These are phyloP conservation scores for Trichoderma asperelloides DNA, from an alignment of 495 filamentous ascomycete species.

Conservation along the genomic window DNA sequence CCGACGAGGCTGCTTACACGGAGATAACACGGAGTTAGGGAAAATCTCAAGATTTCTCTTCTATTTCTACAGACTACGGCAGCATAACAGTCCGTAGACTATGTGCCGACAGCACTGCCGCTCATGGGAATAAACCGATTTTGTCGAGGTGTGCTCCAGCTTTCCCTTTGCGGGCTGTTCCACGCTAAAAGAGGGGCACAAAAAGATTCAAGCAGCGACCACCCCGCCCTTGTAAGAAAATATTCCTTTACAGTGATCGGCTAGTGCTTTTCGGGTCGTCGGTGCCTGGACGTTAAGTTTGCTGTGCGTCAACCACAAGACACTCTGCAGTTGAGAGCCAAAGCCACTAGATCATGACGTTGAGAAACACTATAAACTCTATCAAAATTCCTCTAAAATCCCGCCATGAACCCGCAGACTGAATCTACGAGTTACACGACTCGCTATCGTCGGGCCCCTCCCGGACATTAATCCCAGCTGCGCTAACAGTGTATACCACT, in stretches of 20 bases:
- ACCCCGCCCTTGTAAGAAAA: background rate
- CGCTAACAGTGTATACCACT: constrained; percentile 11
- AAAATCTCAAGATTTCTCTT: background rate
- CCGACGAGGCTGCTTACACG: background rate
- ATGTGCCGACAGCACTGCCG: no score
- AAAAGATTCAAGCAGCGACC: background rate
- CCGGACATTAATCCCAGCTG: background rate
- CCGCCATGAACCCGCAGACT: background rate
- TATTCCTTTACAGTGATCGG: background rate
- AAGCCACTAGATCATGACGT: background rate
- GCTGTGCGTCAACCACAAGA: no score
- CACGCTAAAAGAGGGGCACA: background rate
- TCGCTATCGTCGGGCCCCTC: background rate
- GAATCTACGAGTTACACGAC: background rate
- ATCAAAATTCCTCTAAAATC: background rate
- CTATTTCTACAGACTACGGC: no score
- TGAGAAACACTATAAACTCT: no score
- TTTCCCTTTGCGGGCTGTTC: background rate
- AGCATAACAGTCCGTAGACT: no score
- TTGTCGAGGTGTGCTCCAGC: background rate
- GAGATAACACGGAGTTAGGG: background rate
- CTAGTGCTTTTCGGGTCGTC: background rate
- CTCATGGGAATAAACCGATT: background rate
- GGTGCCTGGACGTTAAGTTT: no score
- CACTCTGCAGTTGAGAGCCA: no score